A percentile compares a stretch with the other conserved stretches of the same genome.
Evolutionary conservation across 2,329 filamentous ascomycete species (phyloP).

Genomic region (Kalmusia sp.): DNA sequence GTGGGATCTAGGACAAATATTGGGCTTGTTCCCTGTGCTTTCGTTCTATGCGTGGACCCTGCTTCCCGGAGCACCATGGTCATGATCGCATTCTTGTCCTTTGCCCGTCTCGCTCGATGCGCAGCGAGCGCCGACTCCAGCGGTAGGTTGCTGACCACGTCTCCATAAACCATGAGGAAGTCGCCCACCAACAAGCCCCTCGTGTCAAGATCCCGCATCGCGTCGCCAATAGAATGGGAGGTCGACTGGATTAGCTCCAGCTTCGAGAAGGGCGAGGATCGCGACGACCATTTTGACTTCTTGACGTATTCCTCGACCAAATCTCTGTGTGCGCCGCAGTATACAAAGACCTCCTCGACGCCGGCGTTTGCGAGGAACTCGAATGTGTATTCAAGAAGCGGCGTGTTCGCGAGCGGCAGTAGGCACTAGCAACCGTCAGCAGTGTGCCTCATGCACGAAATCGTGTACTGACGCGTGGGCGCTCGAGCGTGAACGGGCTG

Average conservation of each 20-base stretch:
- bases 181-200: slow-evolving; percentile 86
- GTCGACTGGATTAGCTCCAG: slow-evolving; percentile 88
- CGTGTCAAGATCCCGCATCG: slow-evolving; percentile 90
- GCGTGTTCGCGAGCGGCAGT: slow-evolving; percentile 88
- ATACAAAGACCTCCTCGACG: slow-evolving; percentile 92
- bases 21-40: slow-evolving; percentile 75
- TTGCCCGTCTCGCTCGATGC: slow-evolving; percentile 80
- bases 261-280: slow-evolving; percentile 80
- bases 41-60: slow-evolving; percentile 77
- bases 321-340: slow-evolving; percentile 86
- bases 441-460: not conserved
- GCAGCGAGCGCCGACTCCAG: slow-evolving; percentile 80
- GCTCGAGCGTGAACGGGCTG: slow-evolving; percentile 85
- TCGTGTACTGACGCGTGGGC: slow-evolving; percentile 73
- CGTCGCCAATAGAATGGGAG: slow-evolving; percentile 87
- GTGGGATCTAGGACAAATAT: slow-evolving; percentile 86
- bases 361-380: slow-evolving; percentile 95
- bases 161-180: slow-evolving; percentile 91
- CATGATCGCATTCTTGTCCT: slow-evolving; percentile 96
- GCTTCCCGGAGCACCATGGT: slow-evolving; percentile 88
- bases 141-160: slow-evolving; percentile 87
- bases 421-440: slow-evolving; percentile 71
- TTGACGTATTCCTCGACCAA: slow-evolving; percentile 86
- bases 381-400: slow-evolving; percentile 95
- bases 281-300: slow-evolving; percentile 75